Evolutionary conservation across 345 rosid species (phyloP).

Genomic region (Eucalyptus decipiens): DNA sequence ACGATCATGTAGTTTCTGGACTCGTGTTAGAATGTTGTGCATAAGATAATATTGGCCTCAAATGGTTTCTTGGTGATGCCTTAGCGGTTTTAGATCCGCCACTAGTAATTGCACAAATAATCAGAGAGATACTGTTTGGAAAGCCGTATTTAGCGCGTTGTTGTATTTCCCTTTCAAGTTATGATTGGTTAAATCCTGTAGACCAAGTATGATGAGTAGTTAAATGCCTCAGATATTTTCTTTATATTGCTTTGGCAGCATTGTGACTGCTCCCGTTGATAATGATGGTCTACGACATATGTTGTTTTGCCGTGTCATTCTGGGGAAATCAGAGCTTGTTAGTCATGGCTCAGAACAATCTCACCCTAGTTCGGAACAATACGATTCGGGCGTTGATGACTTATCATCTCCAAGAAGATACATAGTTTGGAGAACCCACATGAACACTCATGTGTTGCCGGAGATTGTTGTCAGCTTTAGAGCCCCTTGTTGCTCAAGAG

Average conservation of each 20-base stretch:
- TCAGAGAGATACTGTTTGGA: neutral
- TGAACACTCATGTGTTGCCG: slow-evolving; percentile 12
- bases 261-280: slow-evolving; percentile 17
- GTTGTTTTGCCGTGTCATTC: slow-evolving; percentile 33
- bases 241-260: neutral
- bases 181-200: neutral
- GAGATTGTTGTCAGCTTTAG: neutral
- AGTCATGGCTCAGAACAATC: slow-evolving; percentile 34
- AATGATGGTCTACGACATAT: slow-evolving; percentile 52
- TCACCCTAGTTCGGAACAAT: neutral
- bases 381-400: slow-evolving; percentile 5
- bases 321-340: slow-evolving; percentile 62
- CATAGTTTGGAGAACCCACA: neutral
- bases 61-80: neutral
- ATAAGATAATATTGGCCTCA: neutral
- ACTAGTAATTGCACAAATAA: neutral
- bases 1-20: neutral
- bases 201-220: neutral
- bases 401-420: neutral
- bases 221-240: neutral
- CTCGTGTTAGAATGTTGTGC: neutral
- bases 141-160: neutral
- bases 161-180: neutral
- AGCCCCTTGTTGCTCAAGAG: neutral
- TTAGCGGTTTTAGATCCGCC: neutral